These are phyloP conservation scores for Scheffersomyces ergatensis DNA, from an alignment of 805 yeast species.

Conservation along the genomic window DNA sequence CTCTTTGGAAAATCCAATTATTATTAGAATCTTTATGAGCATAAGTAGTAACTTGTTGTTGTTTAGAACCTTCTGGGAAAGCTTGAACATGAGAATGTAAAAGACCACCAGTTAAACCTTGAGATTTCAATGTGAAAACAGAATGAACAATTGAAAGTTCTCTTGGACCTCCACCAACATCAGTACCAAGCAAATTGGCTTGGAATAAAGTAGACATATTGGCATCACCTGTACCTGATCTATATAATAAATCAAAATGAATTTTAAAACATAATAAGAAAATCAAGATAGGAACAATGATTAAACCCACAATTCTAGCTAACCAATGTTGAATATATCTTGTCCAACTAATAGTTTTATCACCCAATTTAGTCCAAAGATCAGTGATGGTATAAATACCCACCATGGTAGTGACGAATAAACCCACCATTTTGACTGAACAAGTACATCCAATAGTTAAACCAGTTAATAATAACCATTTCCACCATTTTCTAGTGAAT, in stretches of 20 bases:
- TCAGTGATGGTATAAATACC: constrained; percentile 90
- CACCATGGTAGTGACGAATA: constrained; percentile 81
- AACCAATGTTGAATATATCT: constrained; percentile 62
- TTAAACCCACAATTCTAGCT: constrained; percentile 62
- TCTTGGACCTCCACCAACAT: constrained; percentile 64
- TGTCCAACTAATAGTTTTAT: constrained; percentile 48
- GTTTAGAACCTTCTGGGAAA: constrained; percentile 47
- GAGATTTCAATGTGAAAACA: constrained; percentile 38
- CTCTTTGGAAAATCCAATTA: constrained; percentile 47
- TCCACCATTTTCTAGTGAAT: constrained; percentile 86
- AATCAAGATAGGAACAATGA: constrained; percentile 59
- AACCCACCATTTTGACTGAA: constrained; percentile 96
- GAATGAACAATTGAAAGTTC: constrained; percentile 57
- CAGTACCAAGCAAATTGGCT: constrained; percentile 68
- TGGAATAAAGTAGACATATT: constrained; percentile 80
- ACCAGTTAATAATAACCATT: constrained; percentile 85
- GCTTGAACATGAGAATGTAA: constrained; percentile 47
- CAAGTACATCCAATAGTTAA: constrained; percentile 84
- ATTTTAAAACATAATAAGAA: constrained; percentile 68
- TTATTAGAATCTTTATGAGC: constrained; percentile 46
- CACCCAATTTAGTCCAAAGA: constrained; percentile 82
- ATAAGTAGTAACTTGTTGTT: constrained; percentile 47
- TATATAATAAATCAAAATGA: constrained; percentile 70
- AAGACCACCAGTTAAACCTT: constrained; percentile 44
- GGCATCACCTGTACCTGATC: constrained; percentile 80